Percentiles rank a stretch among this genome's conserved stretches.
These are phyloP conservation scores for Oemleria cerasiformis DNA, from an alignment of 306 rosid species.

Conservation along the genomic window DNA sequence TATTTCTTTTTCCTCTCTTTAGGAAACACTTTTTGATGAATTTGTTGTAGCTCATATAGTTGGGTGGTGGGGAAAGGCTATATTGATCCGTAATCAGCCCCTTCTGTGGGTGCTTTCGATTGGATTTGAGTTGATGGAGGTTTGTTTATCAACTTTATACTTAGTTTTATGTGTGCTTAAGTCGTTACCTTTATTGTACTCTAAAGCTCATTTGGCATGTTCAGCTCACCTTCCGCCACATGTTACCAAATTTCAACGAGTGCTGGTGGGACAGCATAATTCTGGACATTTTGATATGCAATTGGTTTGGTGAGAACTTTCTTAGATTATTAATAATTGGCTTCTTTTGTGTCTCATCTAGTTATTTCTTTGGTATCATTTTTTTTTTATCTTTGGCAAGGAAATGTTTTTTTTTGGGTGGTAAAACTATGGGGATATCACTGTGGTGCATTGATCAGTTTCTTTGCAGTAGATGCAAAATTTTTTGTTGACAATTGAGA, in stretches of 20 bases:
- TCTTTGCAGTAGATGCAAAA: neutral
- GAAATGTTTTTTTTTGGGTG: no score
- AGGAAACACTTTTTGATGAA: conserved; percentile 98
- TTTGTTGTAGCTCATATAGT: conserved; percentile 93
- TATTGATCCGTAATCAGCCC: conserved; percentile 96
- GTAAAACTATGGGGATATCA: neutral
- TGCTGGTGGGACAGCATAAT: conserved; percentile 99
- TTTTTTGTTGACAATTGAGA: neutral
- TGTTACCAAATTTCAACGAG: conserved; percentile 96
- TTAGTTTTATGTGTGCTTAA: conserved; percentile 4
- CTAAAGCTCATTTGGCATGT: conserved; percentile 20
- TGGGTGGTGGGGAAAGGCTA: conserved; percentile 99
- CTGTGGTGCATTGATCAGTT: conserved; percentile 1
- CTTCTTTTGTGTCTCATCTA: neutral
- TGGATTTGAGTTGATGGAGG: conserved; percentile 97
- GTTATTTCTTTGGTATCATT: neutral
- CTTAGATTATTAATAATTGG: neutral
- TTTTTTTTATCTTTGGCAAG: neutral
- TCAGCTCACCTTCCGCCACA: conserved; percentile 96
- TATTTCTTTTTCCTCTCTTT: conserved; percentile 4
- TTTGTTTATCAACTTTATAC: conserved; percentile 30
- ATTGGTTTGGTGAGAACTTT: conserved; percentile 89
- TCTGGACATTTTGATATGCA: conserved; percentile 93
- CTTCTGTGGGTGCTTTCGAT: conserved; percentile 93
- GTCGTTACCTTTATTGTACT: conserved; percentile 21